phyloP scores from a whole-genome alignment of 1,284 basidiomycete species.

The Irpex rosettiformis region DNA sequence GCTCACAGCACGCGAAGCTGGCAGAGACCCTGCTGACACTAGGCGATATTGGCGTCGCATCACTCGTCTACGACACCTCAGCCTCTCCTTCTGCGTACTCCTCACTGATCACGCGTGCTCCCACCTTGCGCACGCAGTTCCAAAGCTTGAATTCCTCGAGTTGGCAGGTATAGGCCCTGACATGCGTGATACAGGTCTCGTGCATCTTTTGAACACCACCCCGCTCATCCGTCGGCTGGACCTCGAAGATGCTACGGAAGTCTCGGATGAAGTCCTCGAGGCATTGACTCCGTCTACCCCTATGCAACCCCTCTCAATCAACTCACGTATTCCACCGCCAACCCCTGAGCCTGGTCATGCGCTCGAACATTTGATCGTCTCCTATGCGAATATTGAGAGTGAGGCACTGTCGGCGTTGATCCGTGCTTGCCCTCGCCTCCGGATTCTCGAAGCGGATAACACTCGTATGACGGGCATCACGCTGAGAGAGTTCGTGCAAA shows the following conservation, averaged over 20 bases:
- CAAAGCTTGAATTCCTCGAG: constrained; percentile 78
- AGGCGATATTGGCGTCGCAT: constrained; percentile 57
- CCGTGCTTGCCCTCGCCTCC: constrained; percentile 56
- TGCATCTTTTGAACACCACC: constrained; percentile 69
- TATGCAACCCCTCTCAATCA: constrained; percentile 4
- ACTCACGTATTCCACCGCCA: constrained; percentile 6
- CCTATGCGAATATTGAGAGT: constrained; percentile 66
- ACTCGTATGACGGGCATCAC: constrained; percentile 66
- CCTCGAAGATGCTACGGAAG: constrained; percentile 76
- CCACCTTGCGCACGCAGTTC: constrained; percentile 70
- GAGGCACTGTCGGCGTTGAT: constrained; percentile 65
- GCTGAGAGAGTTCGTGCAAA: constrained; percentile 66
- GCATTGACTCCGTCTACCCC: constrained; percentile 53
- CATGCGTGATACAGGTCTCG: constrained; percentile 66
- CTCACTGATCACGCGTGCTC: constrained; percentile 75
- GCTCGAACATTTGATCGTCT: constrained; percentile 74
- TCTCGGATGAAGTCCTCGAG: constrained; percentile 70
- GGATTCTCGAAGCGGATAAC: constrained; percentile 73
- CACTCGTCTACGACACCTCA: constrained; percentile 75
- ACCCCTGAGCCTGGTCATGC: constrained; percentile 49
- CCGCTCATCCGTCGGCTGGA: constrained; percentile 76
- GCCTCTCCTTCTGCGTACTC: constrained; percentile 69
- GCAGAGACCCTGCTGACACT: constrained; percentile 51
- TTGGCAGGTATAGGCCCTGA: constrained; percentile 73
- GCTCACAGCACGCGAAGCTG: constrained; percentile 61